phyloP scores from a whole-genome alignment of 1,284 basidiomycete species.

The Tylopilus orsonianus region DNA sequence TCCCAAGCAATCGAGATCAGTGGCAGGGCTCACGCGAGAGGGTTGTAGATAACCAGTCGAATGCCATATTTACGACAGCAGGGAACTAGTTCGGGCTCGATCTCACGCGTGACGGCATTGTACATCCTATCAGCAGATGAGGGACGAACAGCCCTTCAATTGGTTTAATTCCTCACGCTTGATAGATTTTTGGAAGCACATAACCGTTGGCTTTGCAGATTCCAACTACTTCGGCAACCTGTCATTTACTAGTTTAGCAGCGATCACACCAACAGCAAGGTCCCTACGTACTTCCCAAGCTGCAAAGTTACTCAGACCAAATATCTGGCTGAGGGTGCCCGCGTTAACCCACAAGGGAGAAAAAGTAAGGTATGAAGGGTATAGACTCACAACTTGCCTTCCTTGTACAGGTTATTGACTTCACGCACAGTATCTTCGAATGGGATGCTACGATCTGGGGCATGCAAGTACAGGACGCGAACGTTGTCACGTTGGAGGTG shows the following conservation, averaged over 20 bases:
- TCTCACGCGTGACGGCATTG: constrained; percentile 51
- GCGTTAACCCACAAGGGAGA: not conserved
- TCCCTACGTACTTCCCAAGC: constrained; percentile 26
- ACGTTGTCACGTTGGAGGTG: constrained; percentile 33
- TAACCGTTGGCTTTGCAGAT: constrained; percentile 53
- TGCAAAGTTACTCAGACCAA: constrained; percentile 31
- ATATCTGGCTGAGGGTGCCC: constrained; percentile 24
- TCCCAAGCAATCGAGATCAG: too few relatives aligned
- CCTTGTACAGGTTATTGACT: constrained; percentile 45
- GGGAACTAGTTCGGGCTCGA: constrained; percentile 56
- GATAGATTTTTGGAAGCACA: constrained; percentile 54
- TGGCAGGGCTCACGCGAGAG: constrained; percentile 31
- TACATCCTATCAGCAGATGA: constrained; percentile 40
- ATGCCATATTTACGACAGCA: constrained; percentile 56
- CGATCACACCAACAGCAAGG: not conserved
- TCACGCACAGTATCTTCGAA: constrained; percentile 50
- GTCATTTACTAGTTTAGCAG: not conserved
- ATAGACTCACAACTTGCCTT: constrained; percentile 35
- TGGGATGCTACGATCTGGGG: constrained; percentile 48
- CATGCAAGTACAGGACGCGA: constrained; percentile 51
- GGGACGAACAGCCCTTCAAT: not conserved
- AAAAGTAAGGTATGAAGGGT: not conserved
- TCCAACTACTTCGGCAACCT: constrained; percentile 55
- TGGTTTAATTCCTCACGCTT: constrained; percentile 33
- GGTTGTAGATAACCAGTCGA: constrained; percentile 46